Evolutionary conservation across 2,329 filamentous ascomycete genomes (phyloP), one percentile per base, ranked within the genome.

Genomic region (Pseudogymnoascus sp.): DNA sequence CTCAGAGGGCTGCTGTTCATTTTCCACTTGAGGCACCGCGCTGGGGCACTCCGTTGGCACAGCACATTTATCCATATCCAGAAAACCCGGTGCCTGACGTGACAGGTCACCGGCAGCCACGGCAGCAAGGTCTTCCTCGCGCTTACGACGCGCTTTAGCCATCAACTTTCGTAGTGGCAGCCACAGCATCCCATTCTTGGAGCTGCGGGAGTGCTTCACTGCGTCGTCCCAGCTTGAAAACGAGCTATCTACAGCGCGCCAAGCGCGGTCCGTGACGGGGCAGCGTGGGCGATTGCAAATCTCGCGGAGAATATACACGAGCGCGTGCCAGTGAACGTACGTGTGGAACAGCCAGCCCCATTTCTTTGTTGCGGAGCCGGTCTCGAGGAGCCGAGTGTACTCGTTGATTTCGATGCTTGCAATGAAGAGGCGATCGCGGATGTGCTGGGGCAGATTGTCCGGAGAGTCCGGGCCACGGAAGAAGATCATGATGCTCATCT

Each of bases 151-250:
- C 10, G 84, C 84, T 67, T 82, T 82, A 12, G 76, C 76, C 71
- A 86, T 80, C 2, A 88, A 72, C 63, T 81, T 83, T 23, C 77
- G 74, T 52, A 88, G 72, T 0, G 84, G 84, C 41, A 80, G 79
- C 84, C 85, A 88, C 0, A 87, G 71, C 72, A 82, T 80, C 2
- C 81, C 79, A 58, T 77, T 77, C 59, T 76, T 77, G n/a, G 72
- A 71, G 21, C 59, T 59, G 13, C 55, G 55, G 13, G 57, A 59
- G n/a, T 72, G 64, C 9, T 37, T 57, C 2, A 68, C 63, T 1
- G 60, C 61, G 5, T 55, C 60, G 18, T 59, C 65, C 68, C 67
- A 70, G 21, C 65, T 61, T 1, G 45, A 45, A 41, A 71, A 71
- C 1, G 67, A 61, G n/a, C 60, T 38, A 28, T 76, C 71, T 5